Percentiles rank a stretch among this genome's conserved stretches.
Evolutionary conservation across 1,284 basidiomycete species (phyloP).

Genomic region (Pseudozyma sp.): DNA sequence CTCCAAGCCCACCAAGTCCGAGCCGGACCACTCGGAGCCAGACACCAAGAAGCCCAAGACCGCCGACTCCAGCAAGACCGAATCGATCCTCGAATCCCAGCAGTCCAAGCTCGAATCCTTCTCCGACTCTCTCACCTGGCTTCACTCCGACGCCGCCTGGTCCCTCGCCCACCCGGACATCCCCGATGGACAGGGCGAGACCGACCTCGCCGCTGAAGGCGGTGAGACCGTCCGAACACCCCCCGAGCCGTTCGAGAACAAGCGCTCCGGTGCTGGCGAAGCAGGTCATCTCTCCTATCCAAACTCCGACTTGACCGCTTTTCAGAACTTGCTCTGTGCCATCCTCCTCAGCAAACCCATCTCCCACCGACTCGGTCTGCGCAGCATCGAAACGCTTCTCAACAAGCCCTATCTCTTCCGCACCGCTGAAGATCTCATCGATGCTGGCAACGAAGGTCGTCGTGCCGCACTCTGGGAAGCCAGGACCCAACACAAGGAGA

Average conservation of each 20-base stretch:
- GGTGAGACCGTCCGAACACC: constrained; percentile 27
- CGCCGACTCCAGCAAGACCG: constrained; percentile 4
- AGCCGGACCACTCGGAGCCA: constrained; percentile 5
- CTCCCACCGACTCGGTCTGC: constrained; percentile 44
- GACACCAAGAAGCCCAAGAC: constrained; percentile 41
- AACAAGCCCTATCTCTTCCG: constrained; percentile 47
- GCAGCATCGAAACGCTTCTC: constrained; percentile 49
- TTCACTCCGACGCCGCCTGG: constrained; percentile 35
- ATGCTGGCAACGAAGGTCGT: constrained; percentile 45
- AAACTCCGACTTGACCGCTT: constrained; percentile 43
- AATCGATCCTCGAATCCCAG: constrained; percentile 42
- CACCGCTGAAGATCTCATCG: constrained; percentile 33
- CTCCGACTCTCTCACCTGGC: constrained; percentile 36
- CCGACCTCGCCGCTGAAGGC: constrained; percentile 31
- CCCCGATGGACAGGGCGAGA: constrained; percentile 31
- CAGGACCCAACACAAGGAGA: constrained; percentile 56
- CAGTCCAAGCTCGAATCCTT: constrained; percentile 40
- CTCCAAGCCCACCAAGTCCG: not conserved
- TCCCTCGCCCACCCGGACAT: constrained; percentile 31
- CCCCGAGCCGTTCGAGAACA: constrained; percentile 33
- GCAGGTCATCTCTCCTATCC: constrained; percentile 42
- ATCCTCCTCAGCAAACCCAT: constrained; percentile 55
- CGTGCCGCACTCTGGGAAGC: constrained; percentile 52
- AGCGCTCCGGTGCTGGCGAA: constrained; percentile 6
- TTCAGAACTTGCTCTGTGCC: constrained; percentile 46